phyloP scores from a whole-genome alignment of 2,329 filamentous ascomycete species.

The Calonectria fujianensis region DNA sequence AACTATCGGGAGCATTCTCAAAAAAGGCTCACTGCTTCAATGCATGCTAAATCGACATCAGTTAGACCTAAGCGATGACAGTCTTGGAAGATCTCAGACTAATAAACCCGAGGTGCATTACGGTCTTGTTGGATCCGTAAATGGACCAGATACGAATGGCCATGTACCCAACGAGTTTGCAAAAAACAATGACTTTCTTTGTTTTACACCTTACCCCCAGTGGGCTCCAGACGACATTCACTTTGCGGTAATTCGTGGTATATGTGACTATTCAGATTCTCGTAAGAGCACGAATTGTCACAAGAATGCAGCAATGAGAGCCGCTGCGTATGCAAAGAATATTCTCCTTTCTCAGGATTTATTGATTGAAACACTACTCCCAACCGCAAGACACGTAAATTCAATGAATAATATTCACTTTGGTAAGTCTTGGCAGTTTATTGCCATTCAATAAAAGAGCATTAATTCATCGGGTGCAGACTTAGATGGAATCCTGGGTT shows the following conservation, averaged over 20 bases:
- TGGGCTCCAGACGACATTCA: neutral
- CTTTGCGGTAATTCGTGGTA: neutral
- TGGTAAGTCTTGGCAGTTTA: neutral
- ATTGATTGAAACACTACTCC: rapidly evolving
- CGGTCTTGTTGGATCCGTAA: neutral
- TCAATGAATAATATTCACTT: neutral
- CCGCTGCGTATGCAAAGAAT: constrained; percentile 19
- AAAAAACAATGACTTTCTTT: neutral
- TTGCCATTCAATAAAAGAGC: too few relatives aligned
- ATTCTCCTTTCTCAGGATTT: neutral
- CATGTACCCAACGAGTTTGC: neutral
- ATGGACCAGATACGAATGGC: too few relatives aligned
- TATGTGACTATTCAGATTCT: neutral
- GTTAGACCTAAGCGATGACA: too few relatives aligned
- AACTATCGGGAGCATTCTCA: neutral
- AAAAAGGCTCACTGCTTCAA: neutral
- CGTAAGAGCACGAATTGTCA: too few relatives aligned
- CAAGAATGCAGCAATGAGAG: neutral
- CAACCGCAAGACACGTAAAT: neutral
- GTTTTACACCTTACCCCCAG: neutral
- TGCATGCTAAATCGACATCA: neutral
- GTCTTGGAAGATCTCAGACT: too few relatives aligned
- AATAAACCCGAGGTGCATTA: neutral
- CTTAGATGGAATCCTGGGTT: neutral
- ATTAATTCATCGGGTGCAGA: neutral